Evolutionary conservation across 2,329 filamentous ascomycete genomes (phyloP), one percentile per base, ranked within the genome.

Genomic region (Ciborinia camelliae): DNA sequence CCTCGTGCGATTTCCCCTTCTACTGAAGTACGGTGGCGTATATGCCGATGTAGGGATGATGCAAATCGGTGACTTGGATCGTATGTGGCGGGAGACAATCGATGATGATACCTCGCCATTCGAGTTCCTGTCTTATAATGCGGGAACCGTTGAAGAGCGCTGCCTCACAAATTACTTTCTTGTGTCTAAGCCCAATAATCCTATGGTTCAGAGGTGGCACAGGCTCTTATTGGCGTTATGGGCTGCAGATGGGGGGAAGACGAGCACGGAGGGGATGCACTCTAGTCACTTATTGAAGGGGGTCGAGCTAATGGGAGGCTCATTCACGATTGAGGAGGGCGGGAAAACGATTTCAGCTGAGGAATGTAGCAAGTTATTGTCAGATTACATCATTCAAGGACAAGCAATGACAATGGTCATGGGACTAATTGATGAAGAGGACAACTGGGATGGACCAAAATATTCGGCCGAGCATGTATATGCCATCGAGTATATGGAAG

Each of bases 31-130:
- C 68, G 84, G 84, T 54, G 84, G 84, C 35, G 78, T 86, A 0
- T 87, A 86, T 69, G 80, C 82, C 0, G 84, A 86, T 68, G 83
- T 83, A 0, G 84, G 84, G 0, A 72, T 84, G 67, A 77, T 86
- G 66, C 81, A 82, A 65, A 85, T 86, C 66, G 83, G 84, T 8
- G 82, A 86, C 73, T 68, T 86, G 2, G 80, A 86, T 70, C 71
- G 75, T 4, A 72, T 86, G 12, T 87, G 84, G 83, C 75, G 76
- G 55, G 68, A 77, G 58, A 83, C 80, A 0, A 73, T 86, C 9
- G 79, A 73, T 4, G 76, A 84, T 65, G 75, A 79, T 0, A 67
- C 68, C 3, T 83, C 81, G 3, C 79, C 72, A 0, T 84, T 75
- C 67, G 80, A 84, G 57, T 72, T 84, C 6, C 68, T 84, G 9